Percentiles rank a stretch among this genome's conserved stretches.
Conservation (phyloP, 2,329 filamentous ascomycete genomes). For the Paracoccidioides lutzii region DNA sequence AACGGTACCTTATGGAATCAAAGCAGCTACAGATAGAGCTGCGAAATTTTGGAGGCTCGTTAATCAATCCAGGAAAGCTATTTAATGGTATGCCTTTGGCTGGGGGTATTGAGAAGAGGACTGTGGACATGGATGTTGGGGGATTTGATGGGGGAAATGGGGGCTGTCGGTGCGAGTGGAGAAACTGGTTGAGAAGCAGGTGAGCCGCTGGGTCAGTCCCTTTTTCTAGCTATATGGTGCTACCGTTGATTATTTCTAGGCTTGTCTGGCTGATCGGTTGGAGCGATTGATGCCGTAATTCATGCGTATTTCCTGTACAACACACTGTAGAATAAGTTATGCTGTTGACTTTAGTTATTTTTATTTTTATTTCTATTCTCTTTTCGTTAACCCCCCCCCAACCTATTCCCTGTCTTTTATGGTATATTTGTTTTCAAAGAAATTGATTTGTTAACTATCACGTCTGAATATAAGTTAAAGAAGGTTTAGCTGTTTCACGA, state of each 20-base stretch:
- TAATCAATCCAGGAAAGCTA: conserved; percentile 41
- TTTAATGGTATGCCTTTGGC: conserved; percentile 19
- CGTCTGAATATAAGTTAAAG: no score
- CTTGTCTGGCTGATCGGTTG: no score
- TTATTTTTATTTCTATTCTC: neutral
- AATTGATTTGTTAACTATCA: no score
- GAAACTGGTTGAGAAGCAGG: conserved; percentile 34
- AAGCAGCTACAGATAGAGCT: conserved; percentile 42
- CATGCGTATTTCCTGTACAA: no score
- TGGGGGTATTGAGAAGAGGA: conserved; percentile 9
- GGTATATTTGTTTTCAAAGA: no score
- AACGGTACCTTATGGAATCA: conserved; percentile 31
- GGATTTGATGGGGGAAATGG: conserved; percentile 45
- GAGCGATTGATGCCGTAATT: no score
- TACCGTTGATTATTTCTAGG: neutral
- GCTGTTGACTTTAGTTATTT: neutral
- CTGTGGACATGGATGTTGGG: conserved; percentile 3
- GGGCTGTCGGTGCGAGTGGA: conserved; percentile 48
- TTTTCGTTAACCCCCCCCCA: neutral
- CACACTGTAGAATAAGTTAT: no score
- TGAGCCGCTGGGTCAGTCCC: neutral
- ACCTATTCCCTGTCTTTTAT: neutral
- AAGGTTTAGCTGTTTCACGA: no score
- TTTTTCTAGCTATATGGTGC: neutral
- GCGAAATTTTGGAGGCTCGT: conserved; percentile 36